Percentiles rank a stretch among this genome's conserved stretches.
Evolutionary conservation across 2,329 filamentous ascomycete species (phyloP).

Genomic region (Elsinoe fawcettii): DNA sequence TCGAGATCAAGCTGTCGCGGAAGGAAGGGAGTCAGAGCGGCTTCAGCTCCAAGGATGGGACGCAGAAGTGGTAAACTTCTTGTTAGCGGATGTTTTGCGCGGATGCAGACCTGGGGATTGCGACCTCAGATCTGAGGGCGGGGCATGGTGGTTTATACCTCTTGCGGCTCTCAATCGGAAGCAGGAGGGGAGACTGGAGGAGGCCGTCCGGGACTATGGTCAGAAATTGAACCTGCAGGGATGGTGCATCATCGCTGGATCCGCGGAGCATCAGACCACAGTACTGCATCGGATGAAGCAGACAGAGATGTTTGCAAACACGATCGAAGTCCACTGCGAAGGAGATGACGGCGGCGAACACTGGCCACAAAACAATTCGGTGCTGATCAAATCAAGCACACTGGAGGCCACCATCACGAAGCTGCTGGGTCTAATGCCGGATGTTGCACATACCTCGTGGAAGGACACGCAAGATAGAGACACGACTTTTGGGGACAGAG

Average conservation of each 20-base stretch:
- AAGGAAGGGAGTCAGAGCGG: neutral
- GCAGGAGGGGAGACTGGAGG: too few relatives aligned
- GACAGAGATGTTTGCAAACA: neutral
- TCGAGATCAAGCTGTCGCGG: neutral
- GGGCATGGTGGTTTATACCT: too few relatives aligned
- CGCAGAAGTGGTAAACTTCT: neutral
- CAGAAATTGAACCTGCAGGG: too few relatives aligned
- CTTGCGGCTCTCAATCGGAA: too few relatives aligned
- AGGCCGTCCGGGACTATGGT: too few relatives aligned
- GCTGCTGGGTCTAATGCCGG: neutral
- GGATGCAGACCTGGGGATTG: neutral
- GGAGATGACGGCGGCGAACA: neutral
- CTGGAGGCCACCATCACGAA: neutral
- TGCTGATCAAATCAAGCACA: neutral
- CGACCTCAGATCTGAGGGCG: neutral
- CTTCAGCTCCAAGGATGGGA: neutral
- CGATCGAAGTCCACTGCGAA: neutral
- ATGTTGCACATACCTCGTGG: neutral
- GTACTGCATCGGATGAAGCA: neutral
- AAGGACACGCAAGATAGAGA: neutral
- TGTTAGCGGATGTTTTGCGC: neutral
- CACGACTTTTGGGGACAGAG: neutral
- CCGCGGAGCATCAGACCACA: too few relatives aligned
- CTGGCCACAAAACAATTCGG: neutral
- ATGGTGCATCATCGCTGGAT: too few relatives aligned